Percentiles rank a stretch among this genome's conserved stretches.
These are phyloP conservation scores for Entophlyctis luteolus DNA, from an alignment of 192 early-diverging fungal species.

Conservation along the genomic window DNA sequence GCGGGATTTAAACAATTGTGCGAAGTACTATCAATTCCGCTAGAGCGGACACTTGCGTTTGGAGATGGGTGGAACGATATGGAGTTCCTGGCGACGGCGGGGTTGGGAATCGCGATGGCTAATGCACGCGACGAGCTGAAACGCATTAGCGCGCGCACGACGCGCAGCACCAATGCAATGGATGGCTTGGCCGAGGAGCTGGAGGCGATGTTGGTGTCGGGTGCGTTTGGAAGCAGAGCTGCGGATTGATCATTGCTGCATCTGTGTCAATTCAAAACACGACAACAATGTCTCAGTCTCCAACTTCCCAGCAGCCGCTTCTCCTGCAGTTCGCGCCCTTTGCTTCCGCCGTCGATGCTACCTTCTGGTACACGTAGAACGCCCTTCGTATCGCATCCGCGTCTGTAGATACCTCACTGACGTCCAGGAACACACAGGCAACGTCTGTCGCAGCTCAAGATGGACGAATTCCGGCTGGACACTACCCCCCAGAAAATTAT, in stretches of 20 bases:
- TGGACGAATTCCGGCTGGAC: constrained; percentile 77
- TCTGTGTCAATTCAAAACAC: no score
- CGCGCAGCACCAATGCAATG: constrained; percentile 8
- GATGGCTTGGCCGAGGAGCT: constrained; percentile 18
- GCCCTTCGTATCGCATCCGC: background rate
- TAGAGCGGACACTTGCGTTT: constrained; percentile 10
- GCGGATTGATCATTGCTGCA: no score
- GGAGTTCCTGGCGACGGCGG: constrained; percentile 20
- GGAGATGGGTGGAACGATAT: constrained; percentile 22
- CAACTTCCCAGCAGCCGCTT: background rate
- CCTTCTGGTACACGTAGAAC: constrained; percentile 68
- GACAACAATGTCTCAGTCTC: no score
- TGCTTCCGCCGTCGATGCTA: constrained; percentile 76
- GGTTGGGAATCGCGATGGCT: constrained; percentile 14
- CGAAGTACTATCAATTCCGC: background rate
- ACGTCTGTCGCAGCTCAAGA: constrained; percentile 73
- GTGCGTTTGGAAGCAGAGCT: no score
- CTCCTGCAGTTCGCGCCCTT: constrained; percentile 83
- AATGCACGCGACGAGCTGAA: constrained; percentile 13
- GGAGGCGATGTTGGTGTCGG: background rate
- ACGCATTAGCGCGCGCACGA: background rate
- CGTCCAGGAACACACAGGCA: constrained; percentile 10
- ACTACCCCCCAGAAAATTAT: constrained; percentile 30
- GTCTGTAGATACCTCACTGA: background rate
- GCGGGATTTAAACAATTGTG: constrained; percentile 3